phyloP scores from a whole-genome alignment of 2,329 filamentous ascomycete species.

The Ophiostoma triangulosporum region DNA sequence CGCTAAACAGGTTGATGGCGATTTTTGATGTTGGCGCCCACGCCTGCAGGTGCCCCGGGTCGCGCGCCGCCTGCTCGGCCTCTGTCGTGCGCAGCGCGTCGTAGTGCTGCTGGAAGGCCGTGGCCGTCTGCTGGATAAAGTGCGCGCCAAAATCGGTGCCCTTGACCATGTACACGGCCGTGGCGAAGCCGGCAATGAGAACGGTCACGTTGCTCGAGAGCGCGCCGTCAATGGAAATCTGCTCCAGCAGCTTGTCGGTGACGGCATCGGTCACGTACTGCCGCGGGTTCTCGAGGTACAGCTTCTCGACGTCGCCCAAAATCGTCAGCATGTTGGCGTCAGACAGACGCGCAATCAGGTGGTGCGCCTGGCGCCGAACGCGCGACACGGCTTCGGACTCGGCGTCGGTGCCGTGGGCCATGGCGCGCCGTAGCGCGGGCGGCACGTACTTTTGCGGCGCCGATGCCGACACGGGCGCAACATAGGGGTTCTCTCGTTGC shows the following conservation, averaged over 20 bases:
- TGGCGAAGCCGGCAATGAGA: constrained; percentile 76
- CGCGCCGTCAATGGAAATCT: constrained; percentile 64
- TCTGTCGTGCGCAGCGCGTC: constrained; percentile 22
- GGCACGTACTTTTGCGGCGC: constrained; percentile 67
- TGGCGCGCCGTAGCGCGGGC: constrained; percentile 59
- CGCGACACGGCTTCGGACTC: constrained; percentile 54
- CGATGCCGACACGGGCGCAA: constrained; percentile 48
- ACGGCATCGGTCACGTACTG: constrained; percentile 75
- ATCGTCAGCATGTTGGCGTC: constrained; percentile 83
- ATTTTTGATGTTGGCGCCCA: constrained; percentile 36
- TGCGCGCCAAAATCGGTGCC: constrained; percentile 85
- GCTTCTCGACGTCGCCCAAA: constrained; percentile 62
- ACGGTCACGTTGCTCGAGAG: constrained; percentile 84
- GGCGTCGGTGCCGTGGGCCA: constrained; percentile 16
- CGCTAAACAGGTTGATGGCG: constrained; percentile 62
- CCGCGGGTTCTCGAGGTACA: constrained; percentile 76
- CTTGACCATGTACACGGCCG: constrained; percentile 74
- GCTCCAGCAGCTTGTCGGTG: constrained; percentile 62
- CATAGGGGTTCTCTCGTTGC: constrained; percentile 68
- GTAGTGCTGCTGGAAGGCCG: constrained; percentile 55
- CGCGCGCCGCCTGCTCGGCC: constrained; percentile 17
- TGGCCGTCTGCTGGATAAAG: constrained; percentile 46
- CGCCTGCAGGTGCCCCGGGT: neutral
- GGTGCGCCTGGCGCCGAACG: constrained; percentile 69
- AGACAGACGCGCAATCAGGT: constrained; percentile 82